Conservation (phyloP, 305 asterid genomes). For the Solanum hybrid region DNA sequence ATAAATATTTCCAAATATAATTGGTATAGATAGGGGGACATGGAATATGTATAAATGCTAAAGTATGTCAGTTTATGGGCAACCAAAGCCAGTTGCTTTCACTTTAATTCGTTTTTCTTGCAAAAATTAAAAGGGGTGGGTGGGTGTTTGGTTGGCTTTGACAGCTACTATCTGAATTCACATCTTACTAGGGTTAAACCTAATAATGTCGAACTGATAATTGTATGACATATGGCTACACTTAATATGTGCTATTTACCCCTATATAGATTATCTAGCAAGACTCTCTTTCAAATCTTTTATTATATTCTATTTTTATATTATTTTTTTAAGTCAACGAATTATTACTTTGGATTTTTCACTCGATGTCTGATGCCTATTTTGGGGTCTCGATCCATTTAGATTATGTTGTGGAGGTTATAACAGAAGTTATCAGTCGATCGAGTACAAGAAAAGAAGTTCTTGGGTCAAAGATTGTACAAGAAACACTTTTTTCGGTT, state of each 20-base stretch:
- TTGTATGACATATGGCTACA: background rate
- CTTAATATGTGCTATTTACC: background rate
- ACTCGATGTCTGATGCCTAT: too few species aligned
- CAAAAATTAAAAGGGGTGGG: background rate
- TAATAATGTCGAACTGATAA: background rate
- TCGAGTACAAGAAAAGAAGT: background rate
- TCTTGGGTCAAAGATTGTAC: background rate
- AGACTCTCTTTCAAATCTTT: background rate
- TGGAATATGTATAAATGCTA: background rate
- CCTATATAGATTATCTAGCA: background rate
- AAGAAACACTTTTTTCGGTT: background rate
- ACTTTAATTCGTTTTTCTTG: constrained; percentile 10
- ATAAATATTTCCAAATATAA: background rate
- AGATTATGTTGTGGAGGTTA: too few species aligned
- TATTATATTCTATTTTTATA: background rate
- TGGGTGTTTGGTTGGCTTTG: background rate
- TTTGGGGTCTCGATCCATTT: too few species aligned
- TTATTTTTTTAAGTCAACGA: background rate
- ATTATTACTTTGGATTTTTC: background rate
- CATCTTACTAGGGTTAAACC: background rate
- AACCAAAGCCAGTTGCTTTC: constrained; percentile 35
- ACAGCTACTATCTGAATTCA: background rate
- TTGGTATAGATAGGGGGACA: background rate
- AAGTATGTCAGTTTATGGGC: constrained; percentile 29
- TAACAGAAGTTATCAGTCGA: background rate